Percentiles rank a stretch among this genome's conserved stretches.
phyloP scores from a whole-genome alignment of 2,329 filamentous ascomycete species.

The Trichoderma sp. region DNA sequence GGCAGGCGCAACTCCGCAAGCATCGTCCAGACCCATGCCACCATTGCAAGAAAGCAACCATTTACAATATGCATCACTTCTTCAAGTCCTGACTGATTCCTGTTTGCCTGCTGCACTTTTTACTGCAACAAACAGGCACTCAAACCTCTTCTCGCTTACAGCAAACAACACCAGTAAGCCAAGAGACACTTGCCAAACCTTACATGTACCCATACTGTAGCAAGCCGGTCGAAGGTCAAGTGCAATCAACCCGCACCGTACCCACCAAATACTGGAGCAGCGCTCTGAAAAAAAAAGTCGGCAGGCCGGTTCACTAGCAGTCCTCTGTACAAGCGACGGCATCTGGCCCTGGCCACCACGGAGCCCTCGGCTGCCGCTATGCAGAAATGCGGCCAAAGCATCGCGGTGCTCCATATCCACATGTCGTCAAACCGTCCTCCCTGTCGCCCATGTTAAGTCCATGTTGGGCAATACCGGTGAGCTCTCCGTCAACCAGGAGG shows the following conservation, averaged over 20 bases:
- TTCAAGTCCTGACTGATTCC: background rate
- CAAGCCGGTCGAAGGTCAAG: background rate
- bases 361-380: slow-evolving; percentile 11
- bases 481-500: background rate
- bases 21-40: background rate
- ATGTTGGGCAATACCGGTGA: background rate
- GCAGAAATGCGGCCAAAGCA: background rate
- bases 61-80: background rate
- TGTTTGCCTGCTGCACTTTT: background rate
- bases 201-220: background rate
- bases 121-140: background rate
- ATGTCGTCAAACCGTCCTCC: background rate
- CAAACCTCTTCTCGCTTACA: background rate
- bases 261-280: background rate
- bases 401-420: background rate
- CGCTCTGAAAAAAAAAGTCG: background rate
- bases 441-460: background rate
- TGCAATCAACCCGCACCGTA: background rate
- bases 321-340: background rate
- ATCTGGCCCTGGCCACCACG: slow-evolving; percentile 3
- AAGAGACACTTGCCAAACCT: background rate
- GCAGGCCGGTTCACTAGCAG: background rate
- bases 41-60: background rate
- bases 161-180: background rate
- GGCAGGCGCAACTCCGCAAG: background rate